Percentiles rank a stretch among this genome's conserved stretches.
Evolutionary conservation across 164 flowering plant genomes (phyloP).

Genomic region (Vitis riparia): DNA sequence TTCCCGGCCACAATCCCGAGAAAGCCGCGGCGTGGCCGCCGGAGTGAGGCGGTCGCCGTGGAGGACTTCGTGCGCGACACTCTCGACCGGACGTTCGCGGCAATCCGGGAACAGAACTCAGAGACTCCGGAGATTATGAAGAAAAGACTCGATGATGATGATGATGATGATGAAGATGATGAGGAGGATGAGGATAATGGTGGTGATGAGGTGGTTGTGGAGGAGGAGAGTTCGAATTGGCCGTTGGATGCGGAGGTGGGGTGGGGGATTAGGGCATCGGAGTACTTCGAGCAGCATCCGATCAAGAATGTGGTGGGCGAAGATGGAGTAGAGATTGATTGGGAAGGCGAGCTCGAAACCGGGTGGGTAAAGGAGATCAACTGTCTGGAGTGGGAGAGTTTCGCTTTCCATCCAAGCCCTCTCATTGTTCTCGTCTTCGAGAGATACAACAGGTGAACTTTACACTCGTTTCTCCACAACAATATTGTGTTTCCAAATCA

Average conservation of each 20-base stretch:
- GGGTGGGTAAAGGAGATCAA: slow-evolving; percentile 83
- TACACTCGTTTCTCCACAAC: not conserved
- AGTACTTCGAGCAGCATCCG: slow-evolving; percentile 83
- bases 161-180: not conserved
- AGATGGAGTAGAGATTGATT: slow-evolving; percentile 84
- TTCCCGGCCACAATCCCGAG: slow-evolving; percentile 54
- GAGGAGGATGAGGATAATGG: slow-evolving; percentile 15
- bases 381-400: slow-evolving; percentile 95
- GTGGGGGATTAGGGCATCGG: slow-evolving; percentile 92
- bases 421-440: slow-evolving; percentile 85
- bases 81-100: slow-evolving; percentile 60
- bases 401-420: slow-evolving; percentile 95
- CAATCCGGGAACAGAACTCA: slow-evolving; percentile 57
- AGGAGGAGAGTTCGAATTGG: slow-evolving; percentile 76
- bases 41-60: slow-evolving; percentile 71
- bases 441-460: slow-evolving; percentile 71
- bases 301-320: slow-evolving; percentile 80
- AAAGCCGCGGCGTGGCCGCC: slow-evolving; percentile 82
- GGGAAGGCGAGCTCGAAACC: slow-evolving; percentile 91
- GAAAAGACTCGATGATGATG: slow-evolving; percentile 23
- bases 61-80: slow-evolving; percentile 76
- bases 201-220: slow-evolving; percentile 48
- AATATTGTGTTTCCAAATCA: too few relatives aligned
- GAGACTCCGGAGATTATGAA: slow-evolving; percentile 47
- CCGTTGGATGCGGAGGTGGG: slow-evolving; percentile 95